Conservation (phyloP, 106 monocot genomes). For the Dendrobium catenatum region DNA sequence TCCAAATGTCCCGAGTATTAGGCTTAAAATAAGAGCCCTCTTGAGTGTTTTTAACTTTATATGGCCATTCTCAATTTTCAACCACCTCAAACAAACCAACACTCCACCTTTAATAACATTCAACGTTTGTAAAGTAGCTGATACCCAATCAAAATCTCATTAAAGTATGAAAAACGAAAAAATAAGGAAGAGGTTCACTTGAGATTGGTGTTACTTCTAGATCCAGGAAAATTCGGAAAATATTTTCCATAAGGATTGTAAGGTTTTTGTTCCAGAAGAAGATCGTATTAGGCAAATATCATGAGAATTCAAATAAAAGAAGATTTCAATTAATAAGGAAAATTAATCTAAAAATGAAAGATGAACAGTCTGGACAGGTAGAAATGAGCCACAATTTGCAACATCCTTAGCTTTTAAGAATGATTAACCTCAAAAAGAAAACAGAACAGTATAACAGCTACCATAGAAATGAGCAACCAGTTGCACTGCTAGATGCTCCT, state of each 20-base stretch:
- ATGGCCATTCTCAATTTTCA: background rate
- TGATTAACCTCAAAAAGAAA: background rate
- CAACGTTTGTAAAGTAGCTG: background rate
- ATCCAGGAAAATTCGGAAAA: background rate
- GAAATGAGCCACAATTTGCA: conserved; percentile 93
- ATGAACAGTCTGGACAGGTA: conserved; percentile 31
- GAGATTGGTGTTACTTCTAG: background rate
- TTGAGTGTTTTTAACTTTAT: background rate
- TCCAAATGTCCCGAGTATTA: background rate
- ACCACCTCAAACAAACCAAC: background rate
- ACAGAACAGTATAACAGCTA: conserved; percentile 19
- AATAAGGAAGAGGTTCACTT: background rate
- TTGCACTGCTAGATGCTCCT: conserved; percentile 96
- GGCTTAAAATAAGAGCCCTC: background rate
- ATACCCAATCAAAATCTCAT: background rate
- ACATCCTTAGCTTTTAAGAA: background rate
- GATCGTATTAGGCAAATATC: background rate
- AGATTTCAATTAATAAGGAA: background rate
- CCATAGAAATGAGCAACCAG: conserved; percentile 99
- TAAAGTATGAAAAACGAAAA: background rate
- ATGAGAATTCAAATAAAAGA: background rate
- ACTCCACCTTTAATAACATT: background rate
- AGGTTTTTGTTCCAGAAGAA: background rate
- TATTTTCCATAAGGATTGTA: background rate
- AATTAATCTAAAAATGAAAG: background rate